phyloP scores from a whole-genome alignment of 441 rosid genomes.

The Lepidium campestre region DNA sequence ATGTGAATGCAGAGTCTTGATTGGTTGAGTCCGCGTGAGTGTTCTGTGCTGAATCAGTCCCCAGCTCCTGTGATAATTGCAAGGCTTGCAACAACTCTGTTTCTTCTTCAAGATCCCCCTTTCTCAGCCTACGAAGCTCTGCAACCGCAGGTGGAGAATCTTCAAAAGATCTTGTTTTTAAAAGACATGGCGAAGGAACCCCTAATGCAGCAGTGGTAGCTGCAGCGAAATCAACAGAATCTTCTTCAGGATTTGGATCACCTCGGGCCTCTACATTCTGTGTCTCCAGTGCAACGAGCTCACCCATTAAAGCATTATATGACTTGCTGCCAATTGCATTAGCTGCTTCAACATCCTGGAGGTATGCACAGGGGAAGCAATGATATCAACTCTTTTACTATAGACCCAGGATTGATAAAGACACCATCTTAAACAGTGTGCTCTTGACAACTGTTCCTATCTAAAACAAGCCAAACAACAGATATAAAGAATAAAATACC shows the following conservation, averaged over 20 bases:
- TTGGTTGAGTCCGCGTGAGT: constrained; percentile 23
- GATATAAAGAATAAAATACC: not conserved
- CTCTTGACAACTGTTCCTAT: constrained; percentile 4
- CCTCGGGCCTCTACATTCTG: constrained; percentile 37
- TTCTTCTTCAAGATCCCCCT: constrained; percentile 86
- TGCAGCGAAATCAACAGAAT: constrained; percentile 87
- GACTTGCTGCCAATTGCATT: constrained; percentile 82
- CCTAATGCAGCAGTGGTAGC: constrained; percentile 92
- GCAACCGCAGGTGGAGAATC: constrained; percentile 60
- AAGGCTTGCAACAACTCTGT: constrained; percentile 65
- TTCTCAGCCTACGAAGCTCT: constrained; percentile 37
- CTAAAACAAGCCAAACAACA: constrained; percentile 12
- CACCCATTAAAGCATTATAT: constrained; percentile 79
- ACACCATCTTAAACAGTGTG: not conserved
- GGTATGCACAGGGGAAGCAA: constrained; percentile 20
- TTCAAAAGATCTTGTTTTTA: constrained; percentile 70
- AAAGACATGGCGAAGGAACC: constrained; percentile 88
- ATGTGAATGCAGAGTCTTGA: constrained; percentile 27
- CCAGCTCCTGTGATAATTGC: constrained; percentile 56
- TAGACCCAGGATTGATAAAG: not conserved
- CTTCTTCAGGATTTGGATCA: constrained; percentile 50
- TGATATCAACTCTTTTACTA: constrained; percentile 7
- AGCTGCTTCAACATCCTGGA: constrained; percentile 79
- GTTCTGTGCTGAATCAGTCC: constrained; percentile 20
- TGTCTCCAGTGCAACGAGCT: constrained; percentile 85